phyloP scores from a whole-genome alignment of 2,329 filamentous ascomycete genomes.

The Blastomyces parvus region DNA sequence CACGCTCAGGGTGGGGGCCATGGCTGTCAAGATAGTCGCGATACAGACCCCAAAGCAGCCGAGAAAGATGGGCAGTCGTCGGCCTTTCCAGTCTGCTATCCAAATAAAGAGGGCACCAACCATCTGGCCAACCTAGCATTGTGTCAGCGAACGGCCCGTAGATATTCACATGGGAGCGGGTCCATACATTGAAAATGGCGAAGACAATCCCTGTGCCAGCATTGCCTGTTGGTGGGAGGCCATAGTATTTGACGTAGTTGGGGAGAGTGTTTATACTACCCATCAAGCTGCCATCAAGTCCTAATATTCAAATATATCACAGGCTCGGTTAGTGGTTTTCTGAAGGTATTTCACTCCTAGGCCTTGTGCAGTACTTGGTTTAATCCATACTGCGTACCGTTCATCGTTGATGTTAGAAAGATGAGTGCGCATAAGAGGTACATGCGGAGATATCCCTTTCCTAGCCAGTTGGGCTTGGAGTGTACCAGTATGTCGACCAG shows the following conservation, averaged over 20 bases:
- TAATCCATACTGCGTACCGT: conserved; percentile 10
- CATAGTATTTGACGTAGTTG: conserved; percentile 36
- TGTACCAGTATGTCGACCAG: conserved; percentile 8
- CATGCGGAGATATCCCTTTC: conserved; percentile 15
- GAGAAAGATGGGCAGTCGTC: conserved; percentile 36
- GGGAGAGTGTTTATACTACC: conserved; percentile 38
- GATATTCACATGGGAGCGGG: too few species aligned
- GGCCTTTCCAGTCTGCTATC: conserved; percentile 39
- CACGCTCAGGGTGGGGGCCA: conserved; percentile 18
- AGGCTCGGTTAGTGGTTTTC: neutral
- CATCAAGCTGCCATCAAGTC: conserved; percentile 28
- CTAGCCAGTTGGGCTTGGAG: conserved; percentile 15
- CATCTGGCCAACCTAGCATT: conserved; percentile 33
- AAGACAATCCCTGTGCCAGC: conserved; percentile 37
- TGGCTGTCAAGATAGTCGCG: conserved; percentile 20
- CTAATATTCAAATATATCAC: conserved; percentile 13
- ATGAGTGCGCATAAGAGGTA: conserved; percentile 16
- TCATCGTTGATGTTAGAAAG: conserved; percentile 19
- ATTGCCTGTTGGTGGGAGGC: conserved; percentile 28
- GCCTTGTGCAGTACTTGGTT: neutral
- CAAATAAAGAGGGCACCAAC: conserved; percentile 36
- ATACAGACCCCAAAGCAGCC: conserved; percentile 27
- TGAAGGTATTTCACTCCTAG: neutral
- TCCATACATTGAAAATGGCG: conserved; percentile 30
- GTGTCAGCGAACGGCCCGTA: too few species aligned